A percentile compares a stretch with the other conserved stretches of the same genome.
Evolutionary conservation across 768 basidiomycete genomes (phyloP).

Genomic region (Pleurotus ostreatus): DNA sequence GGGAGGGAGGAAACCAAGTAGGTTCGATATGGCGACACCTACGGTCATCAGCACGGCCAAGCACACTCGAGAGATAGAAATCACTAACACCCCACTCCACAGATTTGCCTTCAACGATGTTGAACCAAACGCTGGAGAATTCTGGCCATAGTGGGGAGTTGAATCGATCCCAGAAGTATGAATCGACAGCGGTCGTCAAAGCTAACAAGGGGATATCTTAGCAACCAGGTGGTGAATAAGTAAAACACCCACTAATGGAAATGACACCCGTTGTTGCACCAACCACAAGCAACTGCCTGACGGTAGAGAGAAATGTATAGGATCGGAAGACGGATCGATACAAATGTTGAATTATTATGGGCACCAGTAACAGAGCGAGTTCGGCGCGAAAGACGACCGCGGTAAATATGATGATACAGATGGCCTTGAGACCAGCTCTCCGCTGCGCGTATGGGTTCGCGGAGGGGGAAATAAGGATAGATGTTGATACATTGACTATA

Average conservation of each 20-base stretch:
- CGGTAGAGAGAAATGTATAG: slow-evolving; percentile 21
- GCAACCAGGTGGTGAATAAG: neutral
- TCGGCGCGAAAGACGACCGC: slow-evolving; percentile 80
- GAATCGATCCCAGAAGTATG: slow-evolving; percentile 75
- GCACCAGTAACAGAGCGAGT: slow-evolving; percentile 60
- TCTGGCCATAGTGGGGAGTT: slow-evolving; percentile 78
- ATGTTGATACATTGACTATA: slow-evolving; percentile 61
- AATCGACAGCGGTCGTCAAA: slow-evolving; percentile 66
- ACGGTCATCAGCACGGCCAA: slow-evolving; percentile 9
- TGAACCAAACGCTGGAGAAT: slow-evolving; percentile 73
- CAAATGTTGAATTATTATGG: slow-evolving; percentile 55
- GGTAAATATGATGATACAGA: slow-evolving; percentile 62
- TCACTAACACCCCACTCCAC: slow-evolving; percentile 86
- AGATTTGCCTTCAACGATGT: slow-evolving; percentile 82
- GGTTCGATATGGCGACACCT: slow-evolving; percentile 67
- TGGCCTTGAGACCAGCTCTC: slow-evolving; percentile 27
- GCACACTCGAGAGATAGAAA: neutral
- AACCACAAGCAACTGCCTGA: slow-evolving; percentile 27
- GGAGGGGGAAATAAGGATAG: slow-evolving; percentile 40
- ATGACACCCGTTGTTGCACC: slow-evolving; percentile 44
- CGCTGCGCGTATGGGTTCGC: slow-evolving; percentile 35
- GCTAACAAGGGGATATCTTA: slow-evolving; percentile 30
- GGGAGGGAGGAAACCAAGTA: slow-evolving; percentile 73
- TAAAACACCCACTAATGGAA: slow-evolving; percentile 45
- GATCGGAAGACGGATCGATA: slow-evolving; percentile 38